Evolutionary conservation across 495 filamentous ascomycete species (phyloP).

Genomic region (Aspergillus incahuasiensis): DNA sequence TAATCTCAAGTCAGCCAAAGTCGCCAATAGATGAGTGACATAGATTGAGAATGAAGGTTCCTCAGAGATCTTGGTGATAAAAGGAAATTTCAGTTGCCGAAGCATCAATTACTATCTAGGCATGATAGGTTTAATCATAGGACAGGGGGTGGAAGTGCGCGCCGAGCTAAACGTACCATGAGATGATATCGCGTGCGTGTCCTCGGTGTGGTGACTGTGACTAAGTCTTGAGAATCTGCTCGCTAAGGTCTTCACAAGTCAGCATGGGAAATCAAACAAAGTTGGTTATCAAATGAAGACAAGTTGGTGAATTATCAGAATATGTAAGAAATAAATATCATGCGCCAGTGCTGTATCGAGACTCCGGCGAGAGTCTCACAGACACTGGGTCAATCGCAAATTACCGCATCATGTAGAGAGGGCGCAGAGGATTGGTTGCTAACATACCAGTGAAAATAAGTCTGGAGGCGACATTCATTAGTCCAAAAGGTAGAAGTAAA

Average conservation of each 20-base stretch:
- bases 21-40: slow-evolving; percentile 20
- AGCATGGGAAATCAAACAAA: slow-evolving; percentile 18
- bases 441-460: slow-evolving; percentile 27
- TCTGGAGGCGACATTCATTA: background rate
- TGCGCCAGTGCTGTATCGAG: slow-evolving; percentile 63
- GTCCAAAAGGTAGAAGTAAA: background rate
- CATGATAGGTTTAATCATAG: slow-evolving; percentile 71
- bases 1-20: slow-evolving; percentile 24
- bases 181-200: too few relatives aligned
- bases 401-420: slow-evolving; percentile 79
- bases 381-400: slow-evolving; percentile 89
- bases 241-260: slow-evolving; percentile 24
- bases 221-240: slow-evolving; percentile 4
- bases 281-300: slow-evolving; percentile 10
- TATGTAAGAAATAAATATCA: slow-evolving; percentile 99
- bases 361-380: slow-evolving; percentile 84
- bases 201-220: too few relatives aligned
- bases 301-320: slow-evolving; percentile 59
- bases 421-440: background rate
- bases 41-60: slow-evolving; percentile 21
- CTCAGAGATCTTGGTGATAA: slow-evolving; percentile 89
- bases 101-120: slow-evolving; percentile 85
- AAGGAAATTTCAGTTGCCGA: slow-evolving; percentile 58
- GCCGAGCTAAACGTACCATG: slow-evolving; percentile 17
- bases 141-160: slow-evolving; percentile 28